phyloP scores from a whole-genome alignment of 2,329 filamentous ascomycete genomes.

The Dactylonectria estremocensis region DNA sequence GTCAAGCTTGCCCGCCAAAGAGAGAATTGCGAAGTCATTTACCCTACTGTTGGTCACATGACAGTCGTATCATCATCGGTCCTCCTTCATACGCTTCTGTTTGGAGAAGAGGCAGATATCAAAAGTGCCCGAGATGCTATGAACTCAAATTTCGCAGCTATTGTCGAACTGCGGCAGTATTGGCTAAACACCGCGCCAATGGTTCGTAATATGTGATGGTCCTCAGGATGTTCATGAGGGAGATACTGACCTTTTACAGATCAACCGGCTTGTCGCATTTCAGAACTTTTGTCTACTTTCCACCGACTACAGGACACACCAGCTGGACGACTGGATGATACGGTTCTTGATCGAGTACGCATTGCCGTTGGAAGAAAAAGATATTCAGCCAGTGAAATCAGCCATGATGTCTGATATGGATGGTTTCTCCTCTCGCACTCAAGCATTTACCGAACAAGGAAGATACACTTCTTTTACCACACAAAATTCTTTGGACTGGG shows the following conservation, averaged over 20 bases:
- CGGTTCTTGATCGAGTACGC: slow-evolving; percentile 38
- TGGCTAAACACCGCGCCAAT: slow-evolving; percentile 34
- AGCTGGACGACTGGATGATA: slow-evolving; percentile 41
- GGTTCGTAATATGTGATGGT: slow-evolving; percentile 14
- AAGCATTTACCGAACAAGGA: neutral
- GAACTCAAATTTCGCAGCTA: slow-evolving; percentile 38
- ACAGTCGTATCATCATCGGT: slow-evolving; percentile 39
- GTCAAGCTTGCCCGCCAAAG: slow-evolving; percentile 28
- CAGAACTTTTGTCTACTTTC: slow-evolving; percentile 38
- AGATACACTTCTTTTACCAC: slow-evolving; percentile 1
- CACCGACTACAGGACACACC: slow-evolving; percentile 25
- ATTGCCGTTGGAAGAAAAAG: slow-evolving; percentile 22
- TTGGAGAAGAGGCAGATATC: slow-evolving; percentile 32
- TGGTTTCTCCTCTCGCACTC: neutral
- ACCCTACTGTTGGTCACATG: slow-evolving; percentile 40
- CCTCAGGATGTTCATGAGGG: neutral
- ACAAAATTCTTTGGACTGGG: neutral
- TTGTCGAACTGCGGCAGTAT: slow-evolving; percentile 35
- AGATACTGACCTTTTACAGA: slow-evolving; percentile 21
- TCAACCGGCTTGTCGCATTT: slow-evolving; percentile 34
- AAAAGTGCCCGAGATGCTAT: slow-evolving; percentile 21
- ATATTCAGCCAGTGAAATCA: neutral
- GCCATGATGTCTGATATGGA: neutral
- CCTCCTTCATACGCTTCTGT: slow-evolving; percentile 39
- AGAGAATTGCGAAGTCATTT: slow-evolving; percentile 30